Evolutionary conservation across 768 basidiomycete genomes (phyloP).

Genomic region (Udeniomyces megalosporus): DNA sequence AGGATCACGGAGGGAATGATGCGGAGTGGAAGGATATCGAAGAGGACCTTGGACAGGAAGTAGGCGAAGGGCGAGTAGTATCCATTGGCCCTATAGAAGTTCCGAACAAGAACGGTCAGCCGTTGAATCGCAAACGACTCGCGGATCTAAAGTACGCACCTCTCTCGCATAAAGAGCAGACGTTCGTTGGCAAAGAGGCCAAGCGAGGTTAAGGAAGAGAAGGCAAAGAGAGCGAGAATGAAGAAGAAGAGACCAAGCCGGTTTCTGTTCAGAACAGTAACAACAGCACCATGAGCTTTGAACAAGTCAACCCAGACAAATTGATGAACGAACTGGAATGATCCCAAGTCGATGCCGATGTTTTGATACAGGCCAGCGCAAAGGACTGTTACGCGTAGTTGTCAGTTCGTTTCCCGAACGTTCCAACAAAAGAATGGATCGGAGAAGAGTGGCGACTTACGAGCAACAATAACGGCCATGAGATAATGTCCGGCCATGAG

Average conservation of each 20-base stretch:
- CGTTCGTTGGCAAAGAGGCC: conserved; percentile 89
- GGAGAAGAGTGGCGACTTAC: conserved; percentile 36
- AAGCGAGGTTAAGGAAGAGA: conserved; percentile 86
- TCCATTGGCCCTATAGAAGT: conserved; percentile 60
- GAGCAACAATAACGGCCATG: conserved; percentile 62
- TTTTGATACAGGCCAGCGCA: conserved; percentile 13
- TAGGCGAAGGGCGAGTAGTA: conserved; percentile 96
- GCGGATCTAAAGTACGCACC: conserved; percentile 37
- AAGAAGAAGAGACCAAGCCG: conserved; percentile 83
- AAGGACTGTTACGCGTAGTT: not conserved
- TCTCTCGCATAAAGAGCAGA: conserved; percentile 93
- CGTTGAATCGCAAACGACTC: no score
- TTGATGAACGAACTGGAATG: conserved; percentile 15
- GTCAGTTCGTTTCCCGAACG: no score
- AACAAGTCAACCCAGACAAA: no score
- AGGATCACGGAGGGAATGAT: conserved; percentile 90
- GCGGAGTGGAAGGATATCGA: conserved; percentile 86
- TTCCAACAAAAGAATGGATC: no score
- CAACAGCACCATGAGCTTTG: no score
- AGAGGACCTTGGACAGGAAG: conserved; percentile 90
- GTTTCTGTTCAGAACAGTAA: no score
- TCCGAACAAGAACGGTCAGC: not conserved
- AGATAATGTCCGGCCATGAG: conserved; percentile 79
- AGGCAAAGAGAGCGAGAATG: conserved; percentile 86
- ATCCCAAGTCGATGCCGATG: conserved; percentile 15